These are phyloP conservation scores for Albugo candida DNA, from an alignment of 352 stramenopile genomes.

Conservation along the genomic window DNA sequence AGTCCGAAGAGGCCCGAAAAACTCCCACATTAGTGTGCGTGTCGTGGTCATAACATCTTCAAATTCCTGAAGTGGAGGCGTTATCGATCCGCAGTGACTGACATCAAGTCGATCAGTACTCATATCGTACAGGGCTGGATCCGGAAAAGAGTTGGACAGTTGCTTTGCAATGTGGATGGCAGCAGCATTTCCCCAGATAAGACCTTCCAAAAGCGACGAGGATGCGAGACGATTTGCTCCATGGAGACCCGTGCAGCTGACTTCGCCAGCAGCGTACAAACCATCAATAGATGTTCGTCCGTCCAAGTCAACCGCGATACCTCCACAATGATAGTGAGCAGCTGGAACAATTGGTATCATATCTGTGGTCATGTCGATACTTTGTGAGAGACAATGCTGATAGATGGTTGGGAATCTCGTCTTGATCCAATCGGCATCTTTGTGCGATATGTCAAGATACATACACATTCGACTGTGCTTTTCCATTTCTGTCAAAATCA, in stretches of 20 bases:
- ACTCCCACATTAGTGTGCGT: conserved; percentile 86
- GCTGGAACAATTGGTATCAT: conserved; percentile 82
- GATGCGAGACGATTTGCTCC: conserved; percentile 87
- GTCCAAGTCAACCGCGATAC: conserved; percentile 77
- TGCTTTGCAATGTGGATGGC: conserved; percentile 37
- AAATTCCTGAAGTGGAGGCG: conserved; percentile 26
- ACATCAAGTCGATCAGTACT: conserved; percentile 9
- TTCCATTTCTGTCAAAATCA: conserved; percentile 82
- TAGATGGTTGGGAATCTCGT: conserved; percentile 78
- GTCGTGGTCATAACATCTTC: conserved; percentile 38
- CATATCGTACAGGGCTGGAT: conserved; percentile 4
- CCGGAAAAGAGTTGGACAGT: conserved; percentile 7
- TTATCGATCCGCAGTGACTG: too few relatives aligned
- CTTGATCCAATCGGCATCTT: conserved; percentile 69
- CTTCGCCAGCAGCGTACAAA: conserved; percentile 84
- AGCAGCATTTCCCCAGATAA: conserved; percentile 85
- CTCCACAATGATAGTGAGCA: conserved; percentile 89
- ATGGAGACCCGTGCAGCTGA: conserved; percentile 87
- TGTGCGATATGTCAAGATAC: conserved; percentile 86
- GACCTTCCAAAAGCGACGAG: conserved; percentile 84
- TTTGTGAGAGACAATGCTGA: conserved; percentile 45
- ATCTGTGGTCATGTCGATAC: conserved; percentile 84
- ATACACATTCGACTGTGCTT: conserved; percentile 70
- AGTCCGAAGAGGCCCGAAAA: conserved; percentile 81
- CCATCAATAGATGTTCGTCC: conserved; percentile 60